Base-by-base conservation (phyloP, 257 asterid species). In the Eustoma russellianum region DNA sequence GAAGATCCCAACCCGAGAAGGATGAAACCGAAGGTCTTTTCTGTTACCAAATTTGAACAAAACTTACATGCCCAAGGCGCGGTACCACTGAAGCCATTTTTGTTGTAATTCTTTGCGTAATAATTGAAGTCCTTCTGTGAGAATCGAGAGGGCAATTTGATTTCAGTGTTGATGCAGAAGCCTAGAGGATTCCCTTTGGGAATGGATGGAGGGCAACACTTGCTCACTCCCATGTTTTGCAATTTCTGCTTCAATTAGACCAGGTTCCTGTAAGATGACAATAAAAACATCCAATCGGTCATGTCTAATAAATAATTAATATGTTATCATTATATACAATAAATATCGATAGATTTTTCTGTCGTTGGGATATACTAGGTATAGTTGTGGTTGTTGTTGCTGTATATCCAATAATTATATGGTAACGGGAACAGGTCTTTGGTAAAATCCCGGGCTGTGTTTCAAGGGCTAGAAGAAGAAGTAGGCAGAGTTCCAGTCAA, bases 41-140 rank as follows among this genome's bases (percentile, higher is more conserved):
- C 9, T 7, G n/a, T 35, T 6, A 49, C 10, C 7, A 0, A 19
- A 24, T 2, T 24, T 24, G 30, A 33, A 5, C 1, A 53, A 35
- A 33, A 57, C 84, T 5, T 74, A 86, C 98, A 87, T 34, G 53
- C 88, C 86, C 12, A 92, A 69, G 13, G 84, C 77, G 0, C 98
- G 94, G 46, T 92, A 92, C 97, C 98, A 14, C 91, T 79, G 79
- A 92, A 92, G 51, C 98, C 97, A 57, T 62, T 79, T 41, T 73
- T 69, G 16, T 72, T 60, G 57, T 58, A 92, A 47, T 76, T 83
- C 1, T 53, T 9, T 38, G 84, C 76, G 24, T 76, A 92, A 61
- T 68, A 87, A 10, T 80, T 68, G 65, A 92, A 78, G 56, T 92
- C 95, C 38, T 80, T 62, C 61, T 82, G 72, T 0, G 88, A 65